Base-by-base conservation (phyloP, 352 stramenopile species). In the Globisporangium nagaii region DNA sequence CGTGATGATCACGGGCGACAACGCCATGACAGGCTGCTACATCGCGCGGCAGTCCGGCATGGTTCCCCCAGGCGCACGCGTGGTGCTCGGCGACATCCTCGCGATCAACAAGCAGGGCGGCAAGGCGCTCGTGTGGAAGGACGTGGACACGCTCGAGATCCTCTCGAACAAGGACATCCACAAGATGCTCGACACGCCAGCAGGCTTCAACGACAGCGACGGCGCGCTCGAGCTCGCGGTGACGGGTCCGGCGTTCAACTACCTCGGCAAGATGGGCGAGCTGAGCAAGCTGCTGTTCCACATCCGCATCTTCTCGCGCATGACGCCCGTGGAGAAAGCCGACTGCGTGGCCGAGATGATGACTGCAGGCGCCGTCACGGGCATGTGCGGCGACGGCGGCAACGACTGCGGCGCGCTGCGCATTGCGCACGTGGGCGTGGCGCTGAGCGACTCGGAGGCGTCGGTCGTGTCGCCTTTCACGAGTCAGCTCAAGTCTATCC, bases 401-500 rank as follows among this genome's bases (percentile, higher is more conserved):
- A 95, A 95, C 62, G 83, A 95, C 53, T 93, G 81, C 59, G 85
- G 83, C 28, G 83, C 78, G 15, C 46, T 95, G 10, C 84, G 84
- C 20, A 70, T 82, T 25, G 83, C 81, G 24, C 85, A 95, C 60
- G 75, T 88, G 27, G 81, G 85, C 9, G 70, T 95, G 37, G 84
- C 85, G 30, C 62, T 95, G 15, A 90, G 75, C 45, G 70, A 86
- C 56, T 68, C 79, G 0, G 83, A 95, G 37, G 83, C 85, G 1
- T 88, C 68, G 28, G 69, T 93, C 20, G 80, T 93, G n/a, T 75
- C 86, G 22, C 84, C 85, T 27, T 95, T 96, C 59, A 96, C 88
- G 39, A 94, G 79, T 45, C 63, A 79, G 31, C 65, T 79, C 27
- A 95, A 95, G 58, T 71, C 60, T 11, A 84, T 96, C 51, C 65